These are phyloP conservation scores for Jackrogersella multiformis DNA, from an alignment of 495 filamentous ascomycete genomes.

Conservation along the genomic window DNA sequence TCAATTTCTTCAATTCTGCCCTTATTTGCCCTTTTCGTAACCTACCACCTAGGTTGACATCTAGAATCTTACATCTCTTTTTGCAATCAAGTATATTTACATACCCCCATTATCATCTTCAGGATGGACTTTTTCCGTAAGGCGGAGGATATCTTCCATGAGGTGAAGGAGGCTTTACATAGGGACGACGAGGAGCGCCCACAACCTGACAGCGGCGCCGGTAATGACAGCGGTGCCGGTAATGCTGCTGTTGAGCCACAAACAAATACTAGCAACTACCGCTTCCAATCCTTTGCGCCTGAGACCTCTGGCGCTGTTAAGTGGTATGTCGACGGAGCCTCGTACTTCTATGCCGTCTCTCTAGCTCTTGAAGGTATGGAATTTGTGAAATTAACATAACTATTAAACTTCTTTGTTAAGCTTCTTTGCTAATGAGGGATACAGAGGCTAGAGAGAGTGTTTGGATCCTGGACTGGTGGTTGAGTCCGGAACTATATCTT, in stretches of 20 bases:
- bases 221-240: slow-evolving; percentile 40
- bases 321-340: slow-evolving; percentile 94
- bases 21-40: neutral
- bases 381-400: neutral
- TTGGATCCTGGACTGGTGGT: slow-evolving; percentile 96
- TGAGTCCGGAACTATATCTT: slow-evolving; percentile 89
- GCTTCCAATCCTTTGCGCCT: slow-evolving; percentile 86
- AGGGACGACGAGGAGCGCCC: slow-evolving; percentile 50
- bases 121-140: slow-evolving; percentile 49
- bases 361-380: slow-evolving; percentile 72
- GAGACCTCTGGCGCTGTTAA: slow-evolving; percentile 90
- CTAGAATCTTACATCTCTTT: slow-evolving; percentile 1
- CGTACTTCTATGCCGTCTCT: slow-evolving; percentile 91
- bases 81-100: neutral
- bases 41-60: neutral
- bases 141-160: slow-evolving; percentile 49
- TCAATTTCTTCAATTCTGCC: neutral
- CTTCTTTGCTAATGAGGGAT: slow-evolving; percentile 28
- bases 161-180: slow-evolving; percentile 36
- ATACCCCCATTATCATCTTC: slow-evolving; percentile 1
- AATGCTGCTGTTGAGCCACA: slow-evolving; percentile 47
- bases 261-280: slow-evolving; percentile 61
- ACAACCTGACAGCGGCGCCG: slow-evolving; percentile 41
- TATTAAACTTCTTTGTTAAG: neutral
- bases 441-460: slow-evolving; percentile 79